A percentile compares a stretch with the other conserved stretches of the same genome.
phyloP scores from a whole-genome alignment of 257 asterid genomes.

The Nicotiana tomentosiformis region DNA sequence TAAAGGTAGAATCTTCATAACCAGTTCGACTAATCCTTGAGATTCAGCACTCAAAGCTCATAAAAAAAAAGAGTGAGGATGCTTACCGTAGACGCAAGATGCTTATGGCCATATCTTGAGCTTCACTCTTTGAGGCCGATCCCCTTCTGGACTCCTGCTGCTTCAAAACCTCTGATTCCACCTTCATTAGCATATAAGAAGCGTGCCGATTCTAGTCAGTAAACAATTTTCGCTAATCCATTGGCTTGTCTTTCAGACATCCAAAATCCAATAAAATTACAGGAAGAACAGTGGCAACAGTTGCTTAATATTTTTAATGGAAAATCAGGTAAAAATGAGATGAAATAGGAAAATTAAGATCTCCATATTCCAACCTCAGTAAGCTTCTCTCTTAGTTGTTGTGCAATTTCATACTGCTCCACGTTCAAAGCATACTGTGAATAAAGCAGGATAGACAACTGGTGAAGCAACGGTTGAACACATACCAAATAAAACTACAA shows the following conservation, averaged over 20 bases:
- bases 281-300: not conserved
- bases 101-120: conserved; percentile 93
- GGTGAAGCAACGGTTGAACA: not conserved
- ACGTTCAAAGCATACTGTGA: conserved; percentile 88
- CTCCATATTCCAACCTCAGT: conserved; percentile 54
- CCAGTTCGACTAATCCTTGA: not conserved
- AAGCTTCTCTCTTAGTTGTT: conserved; percentile 84
- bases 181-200: conserved; percentile 40
- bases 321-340: not conserved
- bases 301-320: not conserved
- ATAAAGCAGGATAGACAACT: conserved; percentile 7
- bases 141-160: conserved; percentile 74
- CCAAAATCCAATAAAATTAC: not conserved
- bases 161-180: conserved; percentile 72
- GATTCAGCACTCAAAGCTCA: not conserved
- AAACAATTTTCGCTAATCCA: not conserved
- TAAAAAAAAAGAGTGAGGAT: not conserved
- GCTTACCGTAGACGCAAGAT: conserved; percentile 77
- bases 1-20: not conserved
- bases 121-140: conserved; percentile 77
- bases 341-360: not conserved
- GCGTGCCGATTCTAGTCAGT: not conserved
- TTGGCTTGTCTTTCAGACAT: not conserved
- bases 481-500: not conserved
- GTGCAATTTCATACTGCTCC: conserved; percentile 92